Evolutionary conservation across 1,284 basidiomycete species (phyloP), one percentile per base, ranked within the genome.

Genomic region (Austroboletus niveus): DNA sequence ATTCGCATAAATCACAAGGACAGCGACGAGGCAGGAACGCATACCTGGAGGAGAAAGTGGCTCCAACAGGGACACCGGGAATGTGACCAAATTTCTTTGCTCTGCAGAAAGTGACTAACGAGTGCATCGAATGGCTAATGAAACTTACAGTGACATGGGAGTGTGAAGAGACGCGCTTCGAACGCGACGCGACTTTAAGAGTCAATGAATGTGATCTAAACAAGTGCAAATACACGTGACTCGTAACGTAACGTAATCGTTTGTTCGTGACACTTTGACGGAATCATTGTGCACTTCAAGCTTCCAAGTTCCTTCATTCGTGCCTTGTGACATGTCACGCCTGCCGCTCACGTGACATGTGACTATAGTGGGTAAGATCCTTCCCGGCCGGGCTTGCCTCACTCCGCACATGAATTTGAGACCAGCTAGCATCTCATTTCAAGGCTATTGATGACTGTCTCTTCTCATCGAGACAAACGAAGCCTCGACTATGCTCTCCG

Each of bases 401-500:
- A 12, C 11, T 32, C 24, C 45, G 47, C 51, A 51, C 48, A 62
- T 63, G 62, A 61, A 24, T 24, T 29, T 29, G 29, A 48, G 57
- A 24, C 48, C 24, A 40, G 38, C 36, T 8, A 42, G 31, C 20
- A 24, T n/a, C 29, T 52, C 20, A 32, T 24, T 22, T 44, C 11
- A 44, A 53, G 46, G 47, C 40, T 43, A 60, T 69, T 59, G 29
- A 67, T 67, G 65, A 56, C 53, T 58, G 56, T 48, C 47, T 45
- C 80, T 64, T 66, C 71, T 39, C 72, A 74, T 62, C 70, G 72
- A 67, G 81, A 90, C 74, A 87, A 80, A 69, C 79, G 83, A 64
- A 86, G 78, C 65, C 78, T 89, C 66, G 79, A 89, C 67, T 93
- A 89, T 74, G 79, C 87, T 57, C 64, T 89, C 57, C 84, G 88